These are phyloP conservation scores for Telopea speciosissima DNA, from an alignment of 177 flowering plant species.

Conservation along the genomic window DNA sequence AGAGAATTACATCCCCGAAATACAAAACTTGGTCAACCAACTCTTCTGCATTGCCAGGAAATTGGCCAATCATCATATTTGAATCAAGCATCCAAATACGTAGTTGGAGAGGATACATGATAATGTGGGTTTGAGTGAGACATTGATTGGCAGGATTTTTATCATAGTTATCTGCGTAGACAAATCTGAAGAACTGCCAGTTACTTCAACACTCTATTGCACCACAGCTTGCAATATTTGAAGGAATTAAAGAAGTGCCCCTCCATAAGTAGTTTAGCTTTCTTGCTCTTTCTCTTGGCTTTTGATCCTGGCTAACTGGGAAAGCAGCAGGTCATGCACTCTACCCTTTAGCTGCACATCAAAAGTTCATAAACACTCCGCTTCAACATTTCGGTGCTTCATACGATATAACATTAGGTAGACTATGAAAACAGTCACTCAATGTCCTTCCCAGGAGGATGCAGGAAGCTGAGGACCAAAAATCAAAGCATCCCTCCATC, in stretches of 20 bases:
- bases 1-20: neutral
- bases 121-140: neutral
- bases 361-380: neutral
- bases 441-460: neutral
- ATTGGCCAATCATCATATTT: neutral
- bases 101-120: neutral
- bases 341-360: conserved; percentile 55
- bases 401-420: neutral
- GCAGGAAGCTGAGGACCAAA: neutral
- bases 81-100: neutral
- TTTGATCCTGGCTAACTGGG: conserved; percentile 53
- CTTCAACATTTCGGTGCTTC: neutral
- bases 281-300: conserved; percentile 15
- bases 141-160: neutral
- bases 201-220: neutral
- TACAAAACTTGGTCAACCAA: neutral
- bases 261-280: conserved; percentile 1
- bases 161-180: neutral
- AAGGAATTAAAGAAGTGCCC: neutral
- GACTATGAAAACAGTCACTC: neutral
- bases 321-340: conserved; percentile 56
- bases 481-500: neutral
- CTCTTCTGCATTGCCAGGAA: neutral
- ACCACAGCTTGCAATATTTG: neutral
- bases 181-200: neutral